These are phyloP conservation scores for Neospermospora avenae DNA, from an alignment of 2,329 filamentous ascomycete genomes.

Conservation along the genomic window DNA sequence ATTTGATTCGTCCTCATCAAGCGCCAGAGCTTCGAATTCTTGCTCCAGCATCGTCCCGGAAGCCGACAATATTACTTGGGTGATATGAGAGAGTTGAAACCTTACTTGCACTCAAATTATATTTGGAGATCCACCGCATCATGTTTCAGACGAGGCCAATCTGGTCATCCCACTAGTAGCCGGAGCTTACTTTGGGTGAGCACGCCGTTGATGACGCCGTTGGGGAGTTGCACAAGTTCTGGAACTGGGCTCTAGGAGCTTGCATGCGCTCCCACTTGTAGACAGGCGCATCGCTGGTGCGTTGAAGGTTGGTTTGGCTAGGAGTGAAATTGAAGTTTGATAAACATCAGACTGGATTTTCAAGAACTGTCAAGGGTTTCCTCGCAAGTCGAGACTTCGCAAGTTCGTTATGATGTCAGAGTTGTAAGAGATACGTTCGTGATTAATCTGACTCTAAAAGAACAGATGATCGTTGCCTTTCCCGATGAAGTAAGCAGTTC, in stretches of 20 bases:
- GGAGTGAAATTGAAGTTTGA: neutral
- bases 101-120: slow-evolving; percentile 5
- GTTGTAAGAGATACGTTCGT: slow-evolving; percentile 1
- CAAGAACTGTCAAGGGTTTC: neutral
- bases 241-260: neutral
- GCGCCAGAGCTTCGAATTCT: slow-evolving; percentile 6
- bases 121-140: slow-evolving; percentile 6
- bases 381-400: neutral
- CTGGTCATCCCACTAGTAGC: neutral
- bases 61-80: too few species aligned
- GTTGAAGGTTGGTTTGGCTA: neutral
- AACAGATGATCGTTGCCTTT: too few species aligned
- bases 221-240: neutral
- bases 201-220: slow-evolving; percentile 8
- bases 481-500: too few species aligned
- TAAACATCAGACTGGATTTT: neutral
- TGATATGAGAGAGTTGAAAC: slow-evolving; percentile 12
- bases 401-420: slow-evolving; percentile 2
- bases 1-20: slow-evolving; percentile 10
- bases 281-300: neutral
- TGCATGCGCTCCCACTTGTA: neutral
- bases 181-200: slow-evolving; percentile 8
- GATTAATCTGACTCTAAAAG: too few species aligned
- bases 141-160: slow-evolving; percentile 14
- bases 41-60: neutral